These are phyloP conservation scores for Xylaria scruposa DNA, from an alignment of 495 filamentous ascomycete species.

Conservation along the genomic window DNA sequence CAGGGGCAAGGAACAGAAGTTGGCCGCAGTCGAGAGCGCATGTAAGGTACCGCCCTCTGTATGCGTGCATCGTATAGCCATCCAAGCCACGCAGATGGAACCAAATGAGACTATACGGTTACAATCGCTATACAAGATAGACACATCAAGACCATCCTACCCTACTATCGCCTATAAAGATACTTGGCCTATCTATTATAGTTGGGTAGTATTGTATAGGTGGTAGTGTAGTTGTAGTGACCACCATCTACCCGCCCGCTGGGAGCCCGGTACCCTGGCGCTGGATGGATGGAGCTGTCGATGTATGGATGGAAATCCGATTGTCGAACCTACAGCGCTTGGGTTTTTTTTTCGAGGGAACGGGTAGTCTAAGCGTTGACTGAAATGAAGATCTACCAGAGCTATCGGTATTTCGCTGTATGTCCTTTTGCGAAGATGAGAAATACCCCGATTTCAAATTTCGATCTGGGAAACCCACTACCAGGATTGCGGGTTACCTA, in stretches of 20 bases:
- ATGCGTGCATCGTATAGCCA: neutral
- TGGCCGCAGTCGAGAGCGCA: neutral
- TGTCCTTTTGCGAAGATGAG: neutral
- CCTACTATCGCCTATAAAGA: neutral
- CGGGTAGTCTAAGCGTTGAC: neutral
- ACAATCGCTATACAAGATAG: neutral
- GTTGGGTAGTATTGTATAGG: neutral
- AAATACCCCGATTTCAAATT: slow-evolving; percentile 3
- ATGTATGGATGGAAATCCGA: neutral
- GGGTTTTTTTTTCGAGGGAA: neutral
- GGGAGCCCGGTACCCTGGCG: slow-evolving; percentile 10
- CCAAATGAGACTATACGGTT: neutral
- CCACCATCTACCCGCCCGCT: slow-evolving; percentile 14
- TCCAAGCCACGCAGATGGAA: slow-evolving; percentile 16
- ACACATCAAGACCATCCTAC: neutral
- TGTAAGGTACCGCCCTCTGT: slow-evolving; percentile 9
- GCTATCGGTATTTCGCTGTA: slow-evolving; percentile 42
- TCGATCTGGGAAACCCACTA: slow-evolving; percentile 2
- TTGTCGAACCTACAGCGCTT: slow-evolving; percentile 8
- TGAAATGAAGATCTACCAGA: slow-evolving; percentile 43
- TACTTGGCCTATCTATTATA: neutral
- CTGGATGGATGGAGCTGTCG: neutral
- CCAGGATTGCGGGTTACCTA: neutral
- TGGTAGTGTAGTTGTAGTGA: neutral
- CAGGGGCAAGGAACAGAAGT: neutral